Conservation (phyloP, 257 asterid genomes). For the Ilex asprella region DNA sequence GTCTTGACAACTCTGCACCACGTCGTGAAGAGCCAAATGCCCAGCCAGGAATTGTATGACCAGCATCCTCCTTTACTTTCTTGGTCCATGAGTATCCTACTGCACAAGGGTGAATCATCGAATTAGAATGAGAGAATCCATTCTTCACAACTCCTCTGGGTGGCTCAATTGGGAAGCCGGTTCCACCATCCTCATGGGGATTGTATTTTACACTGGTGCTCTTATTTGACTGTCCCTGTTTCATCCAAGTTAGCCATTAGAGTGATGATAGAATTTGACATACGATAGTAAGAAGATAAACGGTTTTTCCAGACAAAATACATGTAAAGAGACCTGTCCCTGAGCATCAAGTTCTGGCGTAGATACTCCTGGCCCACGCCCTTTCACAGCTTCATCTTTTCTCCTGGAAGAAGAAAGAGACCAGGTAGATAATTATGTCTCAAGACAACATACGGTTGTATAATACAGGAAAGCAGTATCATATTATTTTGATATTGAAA, state of each 20-base stretch:
- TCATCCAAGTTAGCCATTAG: neutral
- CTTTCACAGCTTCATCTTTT: slow-evolving; percentile 32
- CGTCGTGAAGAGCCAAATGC: slow-evolving; percentile 20
- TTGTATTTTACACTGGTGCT: neutral
- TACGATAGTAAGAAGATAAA: too few relatives aligned
- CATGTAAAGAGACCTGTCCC: slow-evolving; percentile 30
- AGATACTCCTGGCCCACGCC: slow-evolving; percentile 14
- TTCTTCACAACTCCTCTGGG: neutral
- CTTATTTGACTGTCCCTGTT: neutral
- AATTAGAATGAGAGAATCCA: neutral
- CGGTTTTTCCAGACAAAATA: neutral
- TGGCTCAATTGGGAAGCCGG: neutral
- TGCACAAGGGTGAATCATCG: neutral
- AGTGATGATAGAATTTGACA: too few relatives aligned
- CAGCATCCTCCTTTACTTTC: slow-evolving; percentile 32
- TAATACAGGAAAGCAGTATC: neutral
- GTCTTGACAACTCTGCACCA: slow-evolving; percentile 17
- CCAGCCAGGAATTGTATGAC: slow-evolving; percentile 21
- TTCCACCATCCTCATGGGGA: neutral
- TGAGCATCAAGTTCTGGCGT: slow-evolving; percentile 17
- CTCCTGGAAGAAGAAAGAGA: slow-evolving; percentile 17
- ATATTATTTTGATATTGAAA: neutral
- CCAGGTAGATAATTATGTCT: neutral
- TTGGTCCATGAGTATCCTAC: slow-evolving; percentile 22
- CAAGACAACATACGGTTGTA: neutral